phyloP scores from a whole-genome alignment of 2,329 filamentous ascomycete genomes.

The Aciculosporium take region DNA sequence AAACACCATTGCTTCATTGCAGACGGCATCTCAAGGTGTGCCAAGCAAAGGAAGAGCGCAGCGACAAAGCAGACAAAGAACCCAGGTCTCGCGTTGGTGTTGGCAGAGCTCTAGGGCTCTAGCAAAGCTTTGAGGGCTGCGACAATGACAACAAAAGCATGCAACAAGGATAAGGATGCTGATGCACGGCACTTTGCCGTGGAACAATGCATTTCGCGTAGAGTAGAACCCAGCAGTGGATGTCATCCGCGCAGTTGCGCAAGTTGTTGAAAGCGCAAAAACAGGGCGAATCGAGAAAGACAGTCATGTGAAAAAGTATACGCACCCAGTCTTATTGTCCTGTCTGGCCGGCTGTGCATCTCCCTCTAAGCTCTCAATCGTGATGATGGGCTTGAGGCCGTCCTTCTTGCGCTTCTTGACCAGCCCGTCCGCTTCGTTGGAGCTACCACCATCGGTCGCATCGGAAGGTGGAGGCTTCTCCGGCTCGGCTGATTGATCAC shows the following conservation, averaged over 20 bases:
- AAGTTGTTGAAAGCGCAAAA: neutral
- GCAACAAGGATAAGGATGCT: neutral
- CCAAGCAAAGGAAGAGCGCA: no score
- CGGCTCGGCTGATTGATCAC: slow-evolving; percentile 16
- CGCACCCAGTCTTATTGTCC: slow-evolving; percentile 23
- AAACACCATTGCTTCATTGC: neutral
- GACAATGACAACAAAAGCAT: neutral
- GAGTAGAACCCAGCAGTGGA: neutral
- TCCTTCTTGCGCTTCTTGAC: slow-evolving; percentile 64
- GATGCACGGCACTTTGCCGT: neutral
- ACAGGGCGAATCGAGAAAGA: neutral
- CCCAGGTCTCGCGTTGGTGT: neutral
- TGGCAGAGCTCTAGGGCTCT: neutral
- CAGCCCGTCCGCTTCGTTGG: slow-evolving; percentile 18
- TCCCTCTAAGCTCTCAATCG: slow-evolving; percentile 34
- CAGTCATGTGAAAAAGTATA: slow-evolving; percentile 8
- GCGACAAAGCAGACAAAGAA: neutral
- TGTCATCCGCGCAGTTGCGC: neutral
- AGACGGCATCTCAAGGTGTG: neutral
- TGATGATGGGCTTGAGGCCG: slow-evolving; percentile 61
- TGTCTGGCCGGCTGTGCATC: slow-evolving; percentile 8
- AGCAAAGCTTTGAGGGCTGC: neutral
- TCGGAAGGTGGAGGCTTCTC: slow-evolving; percentile 15
- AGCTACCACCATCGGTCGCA: slow-evolving; percentile 7
- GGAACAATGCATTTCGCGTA: neutral